A percentile compares a stretch with the other conserved stretches of the same genome.
Evolutionary conservation across 1,139 yeast species (phyloP).

Genomic region (Suhomyces bolitotheri): DNA sequence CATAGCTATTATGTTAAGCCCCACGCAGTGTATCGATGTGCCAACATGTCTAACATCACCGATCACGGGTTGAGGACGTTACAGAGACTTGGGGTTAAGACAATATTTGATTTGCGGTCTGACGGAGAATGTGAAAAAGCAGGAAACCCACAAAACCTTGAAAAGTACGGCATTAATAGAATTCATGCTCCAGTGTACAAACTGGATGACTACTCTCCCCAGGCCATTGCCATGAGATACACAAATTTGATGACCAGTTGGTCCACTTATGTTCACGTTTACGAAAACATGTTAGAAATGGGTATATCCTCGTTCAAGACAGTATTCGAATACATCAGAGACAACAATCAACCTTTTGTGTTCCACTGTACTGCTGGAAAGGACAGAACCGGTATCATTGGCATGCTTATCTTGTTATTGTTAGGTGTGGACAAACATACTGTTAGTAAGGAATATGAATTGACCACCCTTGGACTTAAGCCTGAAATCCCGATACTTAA

Average conservation of each 20-base stretch:
- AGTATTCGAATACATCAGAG: slow-evolving; percentile 56
- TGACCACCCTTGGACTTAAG: slow-evolving; percentile 65
- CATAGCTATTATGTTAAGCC: slow-evolving; percentile 49
- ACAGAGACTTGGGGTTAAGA: slow-evolving; percentile 48
- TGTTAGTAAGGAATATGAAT: slow-evolving; percentile 71
- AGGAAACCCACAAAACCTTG: slow-evolving; percentile 43
- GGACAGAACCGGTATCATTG: slow-evolving; percentile 78
- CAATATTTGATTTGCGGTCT: slow-evolving; percentile 71
- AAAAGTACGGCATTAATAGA: slow-evolving; percentile 49
- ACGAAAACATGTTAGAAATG: slow-evolving; percentile 54
- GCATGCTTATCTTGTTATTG: slow-evolving; percentile 64
- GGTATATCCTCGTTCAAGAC: slow-evolving; percentile 49
- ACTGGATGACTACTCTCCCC: slow-evolving; percentile 62
- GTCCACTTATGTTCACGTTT: slow-evolving; percentile 64
- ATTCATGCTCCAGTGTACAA: slow-evolving; percentile 62
- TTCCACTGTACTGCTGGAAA: slow-evolving; percentile 88
- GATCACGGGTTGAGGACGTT: slow-evolving; percentile 44
- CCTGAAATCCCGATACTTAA: slow-evolving; percentile 48
- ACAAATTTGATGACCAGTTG: slow-evolving; percentile 59
- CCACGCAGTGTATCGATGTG: slow-evolving; percentile 62
- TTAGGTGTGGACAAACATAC: slow-evolving; percentile 66
- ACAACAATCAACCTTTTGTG: slow-evolving; percentile 53
- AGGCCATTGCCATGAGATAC: slow-evolving; percentile 59
- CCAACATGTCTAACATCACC: slow-evolving; percentile 55
- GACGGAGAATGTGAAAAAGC: slow-evolving; percentile 55